Evolutionary conservation across 768 basidiomycete genomes (phyloP), one percentile per base, ranked within the genome.

Genomic region (Hirschioporus abietinus): DNA sequence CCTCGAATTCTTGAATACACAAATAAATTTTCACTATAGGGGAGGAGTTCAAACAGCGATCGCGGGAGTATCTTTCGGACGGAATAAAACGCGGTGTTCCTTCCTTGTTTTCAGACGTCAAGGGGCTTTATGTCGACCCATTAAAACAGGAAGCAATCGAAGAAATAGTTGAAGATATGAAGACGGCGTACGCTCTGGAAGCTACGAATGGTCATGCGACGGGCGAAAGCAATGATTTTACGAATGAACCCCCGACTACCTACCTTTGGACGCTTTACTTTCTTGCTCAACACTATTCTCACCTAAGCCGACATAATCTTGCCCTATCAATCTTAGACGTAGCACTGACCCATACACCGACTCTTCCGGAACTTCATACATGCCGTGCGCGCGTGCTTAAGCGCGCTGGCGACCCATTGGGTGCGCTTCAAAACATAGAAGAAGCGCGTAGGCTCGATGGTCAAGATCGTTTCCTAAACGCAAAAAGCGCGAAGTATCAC

Each of bases 191-290:
- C 58, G 73, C 76, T 12, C 72, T 78, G 59, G 73, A 80, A 42
- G 80, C 79, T 64, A 73, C 76, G 27, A 70, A 74, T 4, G 71
- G 70, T 34, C 69, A 72, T 27, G 63, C 70, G 8, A 64, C 69
- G 12, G 66, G 69, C n/a, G 35, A 35, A n/a, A 34, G 12, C 35
- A 20, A 15, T 35, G 35, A 18, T 25, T 23, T 7, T 2, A 34
- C 60, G 6, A 61, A 15, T 27, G 88, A 90, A 59, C 79, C 85
- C 8, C 95, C 96, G 0, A 88, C 93, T 4, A 88, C 86, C 18
- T 91, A 96, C 71, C 84, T 99, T 12, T 99, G 97, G 97, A 89
- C 91, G 10, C 85, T 98, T 52, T 99, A 96, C 79, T 97, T 92
- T 82, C 88, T 99, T 63, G 89, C 95, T 0, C 93, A 96, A 71